Conservation (phyloP, 805 yeast genomes). For the Pichia cabralensis region DNA sequence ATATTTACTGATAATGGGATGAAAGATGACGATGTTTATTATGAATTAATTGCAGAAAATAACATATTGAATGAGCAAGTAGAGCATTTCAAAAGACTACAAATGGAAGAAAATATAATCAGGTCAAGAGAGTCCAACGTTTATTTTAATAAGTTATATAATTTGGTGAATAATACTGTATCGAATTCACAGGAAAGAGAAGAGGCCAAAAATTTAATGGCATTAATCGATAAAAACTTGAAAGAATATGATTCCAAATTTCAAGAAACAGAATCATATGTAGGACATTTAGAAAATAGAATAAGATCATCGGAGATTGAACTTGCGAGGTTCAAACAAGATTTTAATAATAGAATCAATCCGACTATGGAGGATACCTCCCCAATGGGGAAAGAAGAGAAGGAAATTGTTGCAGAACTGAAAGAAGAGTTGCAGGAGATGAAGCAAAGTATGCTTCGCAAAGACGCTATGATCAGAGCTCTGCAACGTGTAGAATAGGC, state of each 20-base stretch:
- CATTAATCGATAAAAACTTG: not conserved
- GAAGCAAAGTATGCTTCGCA: slow-evolving; percentile 51
- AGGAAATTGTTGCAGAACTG: slow-evolving; percentile 28
- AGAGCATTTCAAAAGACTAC: slow-evolving; percentile 57
- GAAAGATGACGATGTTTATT: slow-evolving; percentile 12
- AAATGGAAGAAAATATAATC: slow-evolving; percentile 23
- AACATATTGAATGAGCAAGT: slow-evolving; percentile 53
- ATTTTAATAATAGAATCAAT: not conserved
- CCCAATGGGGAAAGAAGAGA: no score
- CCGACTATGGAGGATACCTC: not conserved
- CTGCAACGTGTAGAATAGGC: slow-evolving; percentile 28
- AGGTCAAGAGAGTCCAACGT: slow-evolving; percentile 1
- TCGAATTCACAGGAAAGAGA: slow-evolving; percentile 1
- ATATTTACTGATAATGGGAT: slow-evolving; percentile 20
- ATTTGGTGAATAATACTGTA: not conserved
- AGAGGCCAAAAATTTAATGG: not conserved
- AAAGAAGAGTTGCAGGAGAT: slow-evolving; percentile 62
- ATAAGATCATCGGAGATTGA: slow-evolving; percentile 9
- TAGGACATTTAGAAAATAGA: slow-evolving; percentile 9
- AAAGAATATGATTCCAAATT: slow-evolving; percentile 3
- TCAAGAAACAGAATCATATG: slow-evolving; percentile 9
- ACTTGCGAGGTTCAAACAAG: slow-evolving; percentile 2
- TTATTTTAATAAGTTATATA: not conserved
- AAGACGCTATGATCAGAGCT: slow-evolving; percentile 72
- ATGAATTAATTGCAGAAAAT: slow-evolving; percentile 49